Base-by-base conservation (phyloP, 345 rosid species). In the Crucihimalaya himalaica region DNA sequence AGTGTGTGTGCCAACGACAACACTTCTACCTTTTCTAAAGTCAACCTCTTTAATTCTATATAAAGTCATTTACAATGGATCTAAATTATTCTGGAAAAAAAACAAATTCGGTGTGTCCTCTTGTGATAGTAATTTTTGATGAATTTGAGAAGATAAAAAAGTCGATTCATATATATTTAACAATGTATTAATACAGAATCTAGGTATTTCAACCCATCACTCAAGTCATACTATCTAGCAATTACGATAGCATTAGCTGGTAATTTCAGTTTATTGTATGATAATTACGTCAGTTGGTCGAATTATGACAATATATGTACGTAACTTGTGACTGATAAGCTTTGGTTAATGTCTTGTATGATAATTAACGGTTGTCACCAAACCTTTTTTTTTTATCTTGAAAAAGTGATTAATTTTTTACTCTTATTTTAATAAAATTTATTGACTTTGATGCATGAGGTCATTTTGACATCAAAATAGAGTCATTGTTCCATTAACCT, bases 391-490 rank as follows among this genome's bases (percentile, higher is more conserved):
- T 20, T 40, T 29, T 27, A 39, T 27, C 28, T 12, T 4, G 34
- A 5, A 16, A 70, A 34, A 9, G 9, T 48, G 14, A 71, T 50
- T 5, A n/a, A 2, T n/a, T 42, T 63, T 53, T 43, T 2, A 52
- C 39, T 35, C 16, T 19, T 43, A 14, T 14, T 28, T 34, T 42
- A n/a, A 65, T 4, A 57, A 7, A 2, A 66, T 31, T 56, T 53
- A 57, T 77, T 77, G 63, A 71, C 80, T 77, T 71, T n/a, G 66
- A 54, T 42, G 53, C 76, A 64, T 77, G 71, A 71, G 47, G 72
- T 71, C 72, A 71, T 71, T 56, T 70, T 65, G 76, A 57, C 68
- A 57, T 77, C 68, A 9, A 37, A 40, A 29, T 57, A 48, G 47
- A 63, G 47, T 77, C 80, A 77, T 69, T 23, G 19, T 66, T 74